Base-by-base conservation (phyloP, 2,329 filamentous ascomycete genomes). In the Xylogone sp. region DNA sequence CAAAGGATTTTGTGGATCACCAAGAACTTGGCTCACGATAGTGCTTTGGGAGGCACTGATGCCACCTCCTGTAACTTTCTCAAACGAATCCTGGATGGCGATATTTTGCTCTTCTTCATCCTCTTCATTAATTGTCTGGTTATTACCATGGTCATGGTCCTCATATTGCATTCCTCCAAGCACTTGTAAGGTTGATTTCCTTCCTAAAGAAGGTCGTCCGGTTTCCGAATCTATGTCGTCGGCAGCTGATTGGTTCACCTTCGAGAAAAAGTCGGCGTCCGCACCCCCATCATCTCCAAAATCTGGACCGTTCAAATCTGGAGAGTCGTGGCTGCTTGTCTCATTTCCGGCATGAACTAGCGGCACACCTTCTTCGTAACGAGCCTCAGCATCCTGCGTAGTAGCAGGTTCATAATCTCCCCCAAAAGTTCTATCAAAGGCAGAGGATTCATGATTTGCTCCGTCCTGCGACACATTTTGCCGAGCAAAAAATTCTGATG, bases 171-270 rank as follows among this genome's bases (percentile, higher is more conserved):
- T 60, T 1, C 75, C 74, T 21, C 76, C 71, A 52, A 89, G 70
- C 1, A 86, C 84, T 66, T 90, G 82, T 61, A 78, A 76, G 0
- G 87, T 90, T 19, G 84, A 86, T 65, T 90, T 90, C 51, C 86
- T 78, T 57, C 83, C 77, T n/a, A 90, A 59, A 1, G 66, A 52
- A 22, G 51, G 52, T n/a, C 13, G 22, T 10, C 47, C 46, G 22
- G 31, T n/a, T 7, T 48, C 31, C 10, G 47, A 13, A 19, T 56
- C 45, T 31, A 39, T 61, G 65, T 42, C 62, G 66, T 43, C 58
- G 54, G 61, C 57, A 16, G 65, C 59, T n/a, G 57, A 58, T 27
- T 63, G 59, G n/a, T 58, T 51, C n/a, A 62, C 60, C 9, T 64
- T 54, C 7, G 62, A 46, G 62, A 88, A 89, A 59, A 90, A 89